phyloP scores from a whole-genome alignment of 768 basidiomycete species.

The Tylopilus sp. region DNA sequence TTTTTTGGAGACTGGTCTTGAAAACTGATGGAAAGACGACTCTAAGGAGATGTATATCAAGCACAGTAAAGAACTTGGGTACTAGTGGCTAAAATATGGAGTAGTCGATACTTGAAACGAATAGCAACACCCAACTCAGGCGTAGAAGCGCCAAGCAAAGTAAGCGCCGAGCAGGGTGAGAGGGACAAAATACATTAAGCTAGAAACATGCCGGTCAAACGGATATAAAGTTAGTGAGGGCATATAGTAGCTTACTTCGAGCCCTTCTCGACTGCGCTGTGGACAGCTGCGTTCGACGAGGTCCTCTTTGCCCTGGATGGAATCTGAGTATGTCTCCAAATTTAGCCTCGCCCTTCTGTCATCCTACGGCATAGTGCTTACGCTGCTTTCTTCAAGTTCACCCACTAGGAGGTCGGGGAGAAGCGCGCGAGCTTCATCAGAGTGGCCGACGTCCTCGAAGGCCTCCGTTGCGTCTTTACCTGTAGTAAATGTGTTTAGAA shows the following conservation, averaged over 20 bases:
- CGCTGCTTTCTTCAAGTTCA: conserved; percentile 69
- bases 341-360: conserved; percentile 1
- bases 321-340: conserved; percentile 33
- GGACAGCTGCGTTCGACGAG: conserved; percentile 39
- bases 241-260: conserved; percentile 53
- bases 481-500: conserved; percentile 32
- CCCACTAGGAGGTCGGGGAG: conserved; percentile 79
- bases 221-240: not conserved
- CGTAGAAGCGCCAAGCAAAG: conserved; percentile 84
- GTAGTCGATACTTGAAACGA: not conserved
- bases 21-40: no score
- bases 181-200: conserved; percentile 83
- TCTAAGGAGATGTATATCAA: conserved; percentile 17
- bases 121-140: conserved; percentile 12
- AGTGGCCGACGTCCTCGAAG: conserved; percentile 99
- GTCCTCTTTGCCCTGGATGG: conserved; percentile 50
- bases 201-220: conserved; percentile 26
- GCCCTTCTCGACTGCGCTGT: conserved; percentile 56
- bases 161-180: conserved; percentile 76
- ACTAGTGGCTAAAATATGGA: conserved; percentile 11
- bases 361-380: conserved; percentile 34
- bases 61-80: conserved; percentile 14
- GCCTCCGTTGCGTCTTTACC: conserved; percentile 96
- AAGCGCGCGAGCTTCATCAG: conserved; percentile 91
- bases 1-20: no score